Evolutionary conservation across 1,284 basidiomycete species (phyloP).

Genomic region (Waitea zeae): DNA sequence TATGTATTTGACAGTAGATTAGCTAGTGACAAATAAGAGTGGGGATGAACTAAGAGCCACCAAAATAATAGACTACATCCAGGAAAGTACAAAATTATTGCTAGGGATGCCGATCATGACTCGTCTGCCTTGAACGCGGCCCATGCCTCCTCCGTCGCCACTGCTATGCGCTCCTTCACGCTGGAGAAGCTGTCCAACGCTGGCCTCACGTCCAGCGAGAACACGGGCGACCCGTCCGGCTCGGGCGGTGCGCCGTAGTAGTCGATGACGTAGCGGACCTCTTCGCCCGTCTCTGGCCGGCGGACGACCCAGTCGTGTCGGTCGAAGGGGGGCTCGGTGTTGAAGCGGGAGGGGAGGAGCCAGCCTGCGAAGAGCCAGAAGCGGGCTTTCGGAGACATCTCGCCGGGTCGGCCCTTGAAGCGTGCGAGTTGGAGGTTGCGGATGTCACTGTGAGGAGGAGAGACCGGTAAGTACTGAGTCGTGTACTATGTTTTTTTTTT

Average conservation of each 20-base stretch:
- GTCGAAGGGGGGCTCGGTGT: constrained; percentile 86
- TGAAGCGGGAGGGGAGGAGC: constrained; percentile 80
- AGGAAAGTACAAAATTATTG: no score
- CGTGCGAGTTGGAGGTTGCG: constrained; percentile 57
- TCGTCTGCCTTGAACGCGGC: background rate
- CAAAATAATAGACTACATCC: no score
- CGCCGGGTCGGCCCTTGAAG: constrained; percentile 85
- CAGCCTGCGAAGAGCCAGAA: constrained; percentile 75
- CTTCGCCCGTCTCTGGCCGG: constrained; percentile 52
- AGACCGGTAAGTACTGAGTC: no score
- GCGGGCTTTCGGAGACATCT: constrained; percentile 78
- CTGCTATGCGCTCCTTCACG: constrained; percentile 50
- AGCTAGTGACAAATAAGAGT: no score
- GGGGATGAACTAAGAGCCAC: no score
- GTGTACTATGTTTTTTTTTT: no score
- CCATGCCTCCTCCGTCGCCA: constrained; percentile 62
- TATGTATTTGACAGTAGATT: no score
- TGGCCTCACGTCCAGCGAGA: constrained; percentile 83
- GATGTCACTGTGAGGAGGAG: no score
- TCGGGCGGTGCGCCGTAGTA: constrained; percentile 86
- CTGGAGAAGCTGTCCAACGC: constrained; percentile 70
- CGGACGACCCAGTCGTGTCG: constrained; percentile 97
- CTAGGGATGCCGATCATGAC: no score
- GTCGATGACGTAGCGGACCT: constrained; percentile 90
- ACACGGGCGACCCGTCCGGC: constrained; percentile 77